A percentile compares a stretch with the other conserved stretches of the same genome.
phyloP scores from a whole-genome alignment of 768 basidiomycete species.

The Leccinum rimulosum region DNA sequence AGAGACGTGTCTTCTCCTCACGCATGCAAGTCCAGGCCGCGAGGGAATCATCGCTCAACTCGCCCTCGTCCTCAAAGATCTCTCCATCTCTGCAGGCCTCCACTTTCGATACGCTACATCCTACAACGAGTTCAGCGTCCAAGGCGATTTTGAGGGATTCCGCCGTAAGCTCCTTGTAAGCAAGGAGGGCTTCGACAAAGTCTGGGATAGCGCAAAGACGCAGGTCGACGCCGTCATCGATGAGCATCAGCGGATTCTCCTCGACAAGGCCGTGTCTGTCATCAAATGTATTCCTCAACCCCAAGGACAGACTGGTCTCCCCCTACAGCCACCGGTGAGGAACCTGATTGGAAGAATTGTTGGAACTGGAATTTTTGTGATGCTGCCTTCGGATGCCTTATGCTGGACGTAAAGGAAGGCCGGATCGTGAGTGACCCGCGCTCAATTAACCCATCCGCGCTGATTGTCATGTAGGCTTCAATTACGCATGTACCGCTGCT shows the following conservation, averaged over 20 bases:
- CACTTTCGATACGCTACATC: slow-evolving; percentile 97
- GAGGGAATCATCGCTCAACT: slow-evolving; percentile 93
- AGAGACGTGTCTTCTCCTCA: slow-evolving; percentile 91
- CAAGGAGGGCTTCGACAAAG: slow-evolving; percentile 81
- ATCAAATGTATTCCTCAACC: slow-evolving; percentile 73
- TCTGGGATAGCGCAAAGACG: slow-evolving; percentile 92
- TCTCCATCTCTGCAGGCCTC: slow-evolving; percentile 90
- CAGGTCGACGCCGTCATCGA: slow-evolving; percentile 93
- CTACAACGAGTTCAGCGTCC: slow-evolving; percentile 96
- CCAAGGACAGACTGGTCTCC: slow-evolving; percentile 37
- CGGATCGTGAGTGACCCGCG: slow-evolving; percentile 58
- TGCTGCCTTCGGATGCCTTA: slow-evolving; percentile 85
- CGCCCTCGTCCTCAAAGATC: slow-evolving; percentile 86
- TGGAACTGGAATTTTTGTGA: slow-evolving; percentile 99
- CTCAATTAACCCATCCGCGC: background rate
- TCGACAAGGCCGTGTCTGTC: slow-evolving; percentile 87
- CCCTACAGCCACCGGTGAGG: slow-evolving; percentile 64
- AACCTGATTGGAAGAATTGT: slow-evolving; percentile 96
- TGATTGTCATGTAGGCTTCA: slow-evolving; percentile 64
- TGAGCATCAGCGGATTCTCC: slow-evolving; percentile 80
- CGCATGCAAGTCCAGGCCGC: slow-evolving; percentile 88
- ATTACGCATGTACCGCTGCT: slow-evolving; percentile 81
- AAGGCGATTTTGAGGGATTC: slow-evolving; percentile 85
- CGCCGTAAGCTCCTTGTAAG: slow-evolving; percentile 74
- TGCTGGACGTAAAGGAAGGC: slow-evolving; percentile 89